These are phyloP conservation scores for Quercus wislizeni DNA, from an alignment of 306 rosid genomes.

Conservation along the genomic window DNA sequence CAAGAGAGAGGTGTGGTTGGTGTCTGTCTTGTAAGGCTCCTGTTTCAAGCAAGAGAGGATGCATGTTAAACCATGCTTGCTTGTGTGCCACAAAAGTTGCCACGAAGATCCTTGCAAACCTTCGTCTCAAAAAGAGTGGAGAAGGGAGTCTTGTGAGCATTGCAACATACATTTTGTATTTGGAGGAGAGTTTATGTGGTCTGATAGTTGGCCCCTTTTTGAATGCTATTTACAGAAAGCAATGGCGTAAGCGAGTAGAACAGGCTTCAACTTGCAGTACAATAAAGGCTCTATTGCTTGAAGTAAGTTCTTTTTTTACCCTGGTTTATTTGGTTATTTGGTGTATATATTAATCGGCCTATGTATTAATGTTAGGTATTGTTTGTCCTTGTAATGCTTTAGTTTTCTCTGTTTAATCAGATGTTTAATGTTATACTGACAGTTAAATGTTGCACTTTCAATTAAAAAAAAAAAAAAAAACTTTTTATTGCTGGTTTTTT, in stretches of 20 bases:
- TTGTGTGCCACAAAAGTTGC: constrained; percentile 87
- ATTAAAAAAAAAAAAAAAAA: background rate
- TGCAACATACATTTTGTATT: constrained; percentile 65
- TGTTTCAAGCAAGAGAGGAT: constrained; percentile 88
- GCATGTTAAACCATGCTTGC: constrained; percentile 93
- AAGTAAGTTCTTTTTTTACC: constrained; percentile 51
- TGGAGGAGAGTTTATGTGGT: constrained; percentile 82
- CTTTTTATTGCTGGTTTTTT: background rate
- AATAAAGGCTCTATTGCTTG: constrained; percentile 64
- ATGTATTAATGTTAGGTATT: background rate
- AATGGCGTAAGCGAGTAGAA: constrained; percentile 71
- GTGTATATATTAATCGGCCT: background rate
- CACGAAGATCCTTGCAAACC: constrained; percentile 59
- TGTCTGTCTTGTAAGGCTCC: constrained; percentile 87
- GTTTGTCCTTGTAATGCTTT: background rate
- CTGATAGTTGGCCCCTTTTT: constrained; percentile 74
- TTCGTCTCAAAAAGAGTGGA: constrained; percentile 63
- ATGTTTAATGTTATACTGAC: background rate
- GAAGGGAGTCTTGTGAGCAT: constrained; percentile 80
- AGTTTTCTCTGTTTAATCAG: background rate
- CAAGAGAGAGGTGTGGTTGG: constrained; percentile 99
- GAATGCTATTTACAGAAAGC: constrained; percentile 55
- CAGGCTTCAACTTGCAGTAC: constrained; percentile 54
- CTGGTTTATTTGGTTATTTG: constrained; percentile 10
- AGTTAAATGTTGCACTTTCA: background rate